These are phyloP conservation scores for Verbascum thapsus DNA, from an alignment of 257 asterid genomes.

Conservation along the genomic window DNA sequence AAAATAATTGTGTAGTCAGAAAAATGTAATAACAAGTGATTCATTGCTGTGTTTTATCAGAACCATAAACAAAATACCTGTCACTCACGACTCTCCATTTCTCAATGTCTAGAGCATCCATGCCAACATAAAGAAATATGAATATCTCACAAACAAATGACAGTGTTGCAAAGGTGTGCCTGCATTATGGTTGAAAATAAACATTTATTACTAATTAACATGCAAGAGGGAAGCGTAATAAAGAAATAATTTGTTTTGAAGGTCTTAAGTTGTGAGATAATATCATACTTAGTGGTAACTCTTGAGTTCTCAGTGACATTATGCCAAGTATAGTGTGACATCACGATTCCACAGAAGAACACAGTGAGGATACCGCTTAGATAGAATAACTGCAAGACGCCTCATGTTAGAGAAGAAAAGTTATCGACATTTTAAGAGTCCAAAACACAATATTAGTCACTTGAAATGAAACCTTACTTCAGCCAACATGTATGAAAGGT, in stretches of 20 bases:
- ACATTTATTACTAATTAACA: constrained; percentile 23
- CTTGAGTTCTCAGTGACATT: constrained; percentile 98
- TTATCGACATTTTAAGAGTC: background rate
- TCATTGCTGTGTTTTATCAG: background rate
- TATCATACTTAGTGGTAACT: constrained; percentile 85
- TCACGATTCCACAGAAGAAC: constrained; percentile 96
- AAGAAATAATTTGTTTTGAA: background rate
- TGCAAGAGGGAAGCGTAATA: constrained; percentile 20
- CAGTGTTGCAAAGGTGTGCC: constrained; percentile 93
- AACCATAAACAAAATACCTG: constrained; percentile 51
- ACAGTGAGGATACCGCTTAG: constrained; percentile 97
- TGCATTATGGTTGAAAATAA: constrained; percentile 39
- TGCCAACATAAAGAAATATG: constrained; percentile 93
- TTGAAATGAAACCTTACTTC: constrained; percentile 91
- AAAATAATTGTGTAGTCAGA: constrained; percentile 1
- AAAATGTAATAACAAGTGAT: constrained; percentile 13
- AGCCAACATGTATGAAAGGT: constrained; percentile 92
- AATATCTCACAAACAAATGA: constrained; percentile 92
- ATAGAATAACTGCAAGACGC: constrained; percentile 65
- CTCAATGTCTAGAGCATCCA: constrained; percentile 98
- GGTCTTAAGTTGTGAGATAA: constrained; percentile 7
- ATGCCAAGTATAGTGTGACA: constrained; percentile 99
- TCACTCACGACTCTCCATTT: constrained; percentile 83
- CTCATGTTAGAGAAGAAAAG: constrained; percentile 26
- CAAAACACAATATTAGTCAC: too few species aligned